Evolutionary conservation across 2,329 filamentous ascomycete genomes (phyloP), one percentile per base, ranked within the genome.

Genomic region (Pseudopyricularia javanii): DNA sequence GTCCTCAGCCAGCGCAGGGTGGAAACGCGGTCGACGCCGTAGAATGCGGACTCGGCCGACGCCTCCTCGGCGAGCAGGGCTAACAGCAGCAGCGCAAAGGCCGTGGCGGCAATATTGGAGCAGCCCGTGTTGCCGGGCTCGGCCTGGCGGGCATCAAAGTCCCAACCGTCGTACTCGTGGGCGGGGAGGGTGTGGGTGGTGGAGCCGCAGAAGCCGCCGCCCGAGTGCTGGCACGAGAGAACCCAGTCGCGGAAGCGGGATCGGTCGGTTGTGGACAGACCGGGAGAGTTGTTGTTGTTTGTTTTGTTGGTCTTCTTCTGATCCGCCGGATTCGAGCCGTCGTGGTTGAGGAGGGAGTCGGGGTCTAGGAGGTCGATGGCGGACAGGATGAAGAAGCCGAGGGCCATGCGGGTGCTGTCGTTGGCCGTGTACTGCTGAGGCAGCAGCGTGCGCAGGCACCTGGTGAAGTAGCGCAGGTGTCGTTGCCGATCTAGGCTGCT

Each of bases 381-480:
- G 7, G 88, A 85, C 61, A 97, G 72, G 59, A 86, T 91, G 73
- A 98, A 95, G 73, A 85, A 95, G 59, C 83, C 90, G 53, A 97
- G 81, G 5, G 86, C 86, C 73, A 97, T 86, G 61, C 93, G 90
- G 62, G 85, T 91, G 59, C 89, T 89, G 71, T 98, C 93, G 66
- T 86, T 93, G 65, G 83, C 77, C 15, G 88, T 94, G 72, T 97
- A 98, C 57, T 81, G 76, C 47, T 83, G 78, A 0, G 93, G 93
- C 7, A 98, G 82, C 56, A 85, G 78, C 24, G 84, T 85, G 65
- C 85, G 86, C 58, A 93, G 78, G 66, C 91, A 96, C 64, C 91
- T 84, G 59, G 90, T 80, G 85, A 91, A 98, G 77, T 96, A 98
- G 64, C 86, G 88, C 64, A 93, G 74, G 66, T 98, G 93, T 54